Percentiles rank a stretch among this genome's conserved stretches.
phyloP scores from a whole-genome alignment of 2,329 filamentous ascomycete genomes.

The Fusarium keratoplasticum region DNA sequence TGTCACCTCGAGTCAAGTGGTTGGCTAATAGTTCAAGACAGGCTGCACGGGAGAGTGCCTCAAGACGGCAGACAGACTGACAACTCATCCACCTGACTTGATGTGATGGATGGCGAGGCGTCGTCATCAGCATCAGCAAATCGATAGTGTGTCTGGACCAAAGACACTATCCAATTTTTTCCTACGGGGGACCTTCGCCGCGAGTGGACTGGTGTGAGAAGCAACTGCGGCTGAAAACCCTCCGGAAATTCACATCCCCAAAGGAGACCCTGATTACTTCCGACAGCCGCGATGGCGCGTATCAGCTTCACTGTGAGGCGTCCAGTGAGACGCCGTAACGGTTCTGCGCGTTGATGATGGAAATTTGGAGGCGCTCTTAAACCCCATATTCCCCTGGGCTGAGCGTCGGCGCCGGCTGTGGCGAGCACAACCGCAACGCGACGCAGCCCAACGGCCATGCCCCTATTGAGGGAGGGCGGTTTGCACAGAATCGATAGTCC shows the following conservation, averaged over 20 bases:
- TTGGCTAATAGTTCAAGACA: not conserved
- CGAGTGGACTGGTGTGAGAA: conserved; percentile 12
- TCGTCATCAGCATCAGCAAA: conserved; percentile 1
- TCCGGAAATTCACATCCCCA: not conserved
- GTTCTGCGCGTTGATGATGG: conserved; percentile 2
- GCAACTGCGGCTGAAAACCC: conserved; percentile 3
- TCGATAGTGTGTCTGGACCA: conserved; percentile 10
- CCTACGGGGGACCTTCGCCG: not conserved
- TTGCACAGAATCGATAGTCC: conserved; percentile 37
- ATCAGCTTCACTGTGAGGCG: conserved; percentile 21
- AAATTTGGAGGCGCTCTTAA: conserved; percentile 12
- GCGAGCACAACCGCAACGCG: conserved; percentile 16
- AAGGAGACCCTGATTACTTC: not conserved
- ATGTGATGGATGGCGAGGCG: conserved; percentile 8
- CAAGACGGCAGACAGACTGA: not conserved
- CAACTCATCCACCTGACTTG: conserved; percentile 15
- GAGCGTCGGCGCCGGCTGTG: conserved; percentile 18
- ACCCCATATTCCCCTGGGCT: conserved; percentile 2
- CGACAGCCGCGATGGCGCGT: not conserved
- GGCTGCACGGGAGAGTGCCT: not conserved
- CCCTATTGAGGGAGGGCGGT: conserved; percentile 1
- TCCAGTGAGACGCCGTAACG: conserved; percentile 15
- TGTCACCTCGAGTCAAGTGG: conserved; percentile 29
- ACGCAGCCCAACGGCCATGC: not conserved
- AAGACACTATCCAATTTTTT: conserved; percentile 12